These are phyloP conservation scores for Cordyceps cateniannulata DNA, from an alignment of 2,329 filamentous ascomycete species.

Conservation along the genomic window DNA sequence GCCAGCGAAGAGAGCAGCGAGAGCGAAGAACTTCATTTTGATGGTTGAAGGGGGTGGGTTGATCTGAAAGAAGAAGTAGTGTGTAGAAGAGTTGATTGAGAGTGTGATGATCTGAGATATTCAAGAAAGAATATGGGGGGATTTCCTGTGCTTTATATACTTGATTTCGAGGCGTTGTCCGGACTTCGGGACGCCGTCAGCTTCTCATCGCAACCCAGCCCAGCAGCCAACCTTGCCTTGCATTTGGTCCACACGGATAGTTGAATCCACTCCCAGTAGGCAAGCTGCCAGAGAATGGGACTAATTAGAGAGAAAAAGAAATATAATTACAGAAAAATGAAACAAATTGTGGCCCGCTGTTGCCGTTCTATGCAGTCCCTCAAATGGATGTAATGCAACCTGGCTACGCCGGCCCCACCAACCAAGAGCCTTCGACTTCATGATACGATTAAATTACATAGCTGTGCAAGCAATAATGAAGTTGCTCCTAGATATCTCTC, in stretches of 20 bases:
- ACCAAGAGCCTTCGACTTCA: not conserved
- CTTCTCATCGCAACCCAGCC: not conserved
- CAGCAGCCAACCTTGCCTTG: not conserved
- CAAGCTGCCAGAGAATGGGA: not conserved
- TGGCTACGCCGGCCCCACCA: not conserved
- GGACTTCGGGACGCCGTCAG: not conserved
- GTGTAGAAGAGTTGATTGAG: not conserved
- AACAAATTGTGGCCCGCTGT: constrained; percentile 6
- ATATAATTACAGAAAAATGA: not conserved
- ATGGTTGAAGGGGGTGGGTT: not conserved
- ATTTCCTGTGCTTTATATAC: not conserved
- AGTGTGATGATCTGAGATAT: not conserved
- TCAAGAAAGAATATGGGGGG: not conserved
- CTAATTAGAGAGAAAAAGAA: not conserved
- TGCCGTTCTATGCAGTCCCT: not conserved
- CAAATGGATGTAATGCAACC: not conserved
- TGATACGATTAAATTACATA: not conserved
- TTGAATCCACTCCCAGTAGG: not conserved
- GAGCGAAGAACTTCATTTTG: constrained; percentile 19
- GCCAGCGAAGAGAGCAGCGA: constrained; percentile 16
- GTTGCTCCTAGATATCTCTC: not conserved
- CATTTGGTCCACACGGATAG: not conserved
- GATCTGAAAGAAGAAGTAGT: not conserved
- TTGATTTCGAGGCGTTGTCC: not conserved
- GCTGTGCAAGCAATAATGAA: not conserved